Evolutionary conservation across 495 filamentous ascomycete genomes (phyloP).

Genomic region (Penicillium roqueforti): DNA sequence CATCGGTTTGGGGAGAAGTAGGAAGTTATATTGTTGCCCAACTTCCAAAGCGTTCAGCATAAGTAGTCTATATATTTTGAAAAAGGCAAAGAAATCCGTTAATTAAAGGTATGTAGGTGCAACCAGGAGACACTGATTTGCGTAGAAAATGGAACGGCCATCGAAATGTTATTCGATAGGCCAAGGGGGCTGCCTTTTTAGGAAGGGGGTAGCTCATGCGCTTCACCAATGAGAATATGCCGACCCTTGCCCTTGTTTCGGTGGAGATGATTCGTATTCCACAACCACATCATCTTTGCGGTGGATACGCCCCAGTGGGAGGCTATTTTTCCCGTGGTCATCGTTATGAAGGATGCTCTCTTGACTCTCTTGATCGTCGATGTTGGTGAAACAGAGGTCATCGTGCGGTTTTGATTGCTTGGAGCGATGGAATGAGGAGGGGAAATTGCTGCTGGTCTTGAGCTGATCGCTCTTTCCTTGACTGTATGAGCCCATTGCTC

Average conservation of each 20-base stretch:
- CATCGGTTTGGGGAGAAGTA: not conserved
- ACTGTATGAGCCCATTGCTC: conserved; percentile 24
- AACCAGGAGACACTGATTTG: not conserved
- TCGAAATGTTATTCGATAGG: not conserved
- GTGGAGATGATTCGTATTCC: conserved; percentile 19
- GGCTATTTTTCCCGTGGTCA: conserved; percentile 1
- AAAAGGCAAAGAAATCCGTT: not conserved
- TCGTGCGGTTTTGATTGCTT: conserved; percentile 11
- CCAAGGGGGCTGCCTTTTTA: too few species aligned
- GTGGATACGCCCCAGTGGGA: conserved; percentile 18
- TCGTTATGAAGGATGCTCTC: conserved; percentile 26
- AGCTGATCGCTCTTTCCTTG: conserved; percentile 21
- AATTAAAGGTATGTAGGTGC: not conserved
- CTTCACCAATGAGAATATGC: not conserved
- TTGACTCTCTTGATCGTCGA: conserved; percentile 31
- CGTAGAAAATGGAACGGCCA: not conserved
- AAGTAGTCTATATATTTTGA: not conserved
- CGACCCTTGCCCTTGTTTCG: not conserved
- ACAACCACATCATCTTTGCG: conserved; percentile 32
- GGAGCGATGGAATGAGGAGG: conserved; percentile 14
- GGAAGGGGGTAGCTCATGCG: too few species aligned
- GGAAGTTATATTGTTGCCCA: too few species aligned
- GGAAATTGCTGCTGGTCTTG: conserved; percentile 14
- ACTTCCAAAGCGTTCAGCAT: not conserved
- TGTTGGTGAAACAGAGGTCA: conserved; percentile 22